Percentiles rank a stretch among this genome's conserved stretches.
Conservation (phyloP, 1,284 basidiomycete species). For the Mrakiaceae sp. region DNA sequence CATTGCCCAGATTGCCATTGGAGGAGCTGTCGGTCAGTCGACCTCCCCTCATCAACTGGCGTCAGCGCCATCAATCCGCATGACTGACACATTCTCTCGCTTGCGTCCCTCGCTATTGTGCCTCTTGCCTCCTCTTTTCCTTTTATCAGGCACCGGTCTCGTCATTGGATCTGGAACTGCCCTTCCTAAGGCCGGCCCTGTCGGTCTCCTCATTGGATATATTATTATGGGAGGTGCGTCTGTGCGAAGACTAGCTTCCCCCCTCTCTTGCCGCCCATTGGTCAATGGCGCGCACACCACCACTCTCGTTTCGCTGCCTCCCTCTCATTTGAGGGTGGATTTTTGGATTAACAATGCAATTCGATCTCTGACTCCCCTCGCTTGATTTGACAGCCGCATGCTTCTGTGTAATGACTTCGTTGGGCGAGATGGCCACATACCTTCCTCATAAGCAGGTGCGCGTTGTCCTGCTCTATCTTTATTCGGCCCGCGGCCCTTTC, state of each 20-base stretch:
- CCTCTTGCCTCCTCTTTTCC: neutral
- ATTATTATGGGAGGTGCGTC: conserved; percentile 27
- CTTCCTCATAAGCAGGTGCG: conserved; percentile 37
- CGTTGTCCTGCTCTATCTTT: conserved; percentile 21
- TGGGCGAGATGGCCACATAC: conserved; percentile 40
- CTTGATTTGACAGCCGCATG: conserved; percentile 10
- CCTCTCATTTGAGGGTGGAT: conserved; percentile 17
- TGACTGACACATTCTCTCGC: neutral
- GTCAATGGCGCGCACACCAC: conserved; percentile 21
- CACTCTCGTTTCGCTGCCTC: conserved; percentile 40
- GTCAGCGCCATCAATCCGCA: too few species aligned
- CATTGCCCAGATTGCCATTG: neutral
- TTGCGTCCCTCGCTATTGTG: neutral
- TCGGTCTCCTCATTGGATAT: conserved; percentile 38
- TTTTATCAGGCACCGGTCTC: conserved; percentile 1
- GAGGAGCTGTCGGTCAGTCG: conserved; percentile 1
- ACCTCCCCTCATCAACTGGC: too few species aligned
- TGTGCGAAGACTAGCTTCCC: neutral
- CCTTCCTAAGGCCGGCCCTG: conserved; percentile 37
- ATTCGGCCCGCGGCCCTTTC: neutral
- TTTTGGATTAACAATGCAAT: conserved; percentile 3
- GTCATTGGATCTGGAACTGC: conserved; percentile 28
- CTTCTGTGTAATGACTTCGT: conserved; percentile 13
- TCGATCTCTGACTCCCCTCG: neutral
- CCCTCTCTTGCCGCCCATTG: neutral